phyloP scores from a whole-genome alignment of 164 flowering plant genomes.

The Vitis vinifera region DNA sequence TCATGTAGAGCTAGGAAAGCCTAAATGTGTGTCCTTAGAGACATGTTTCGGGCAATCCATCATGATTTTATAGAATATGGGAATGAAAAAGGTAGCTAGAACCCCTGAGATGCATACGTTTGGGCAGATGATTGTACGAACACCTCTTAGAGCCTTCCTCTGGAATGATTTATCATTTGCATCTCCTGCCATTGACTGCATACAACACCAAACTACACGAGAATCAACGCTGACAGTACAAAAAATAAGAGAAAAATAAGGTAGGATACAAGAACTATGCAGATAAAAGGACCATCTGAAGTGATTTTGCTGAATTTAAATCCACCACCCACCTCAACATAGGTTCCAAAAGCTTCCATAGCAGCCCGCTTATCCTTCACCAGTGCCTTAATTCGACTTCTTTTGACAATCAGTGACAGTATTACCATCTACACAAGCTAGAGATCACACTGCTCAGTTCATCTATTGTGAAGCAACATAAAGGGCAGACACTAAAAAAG shows the following conservation, averaged over 20 bases:
- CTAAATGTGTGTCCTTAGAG: no score
- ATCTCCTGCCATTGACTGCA: conserved; percentile 65
- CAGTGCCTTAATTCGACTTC: conserved; percentile 73
- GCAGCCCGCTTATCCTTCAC: conserved; percentile 86
- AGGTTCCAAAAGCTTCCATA: conserved; percentile 85
- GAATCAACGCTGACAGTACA: conserved; percentile 5
- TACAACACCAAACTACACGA: conserved; percentile 7
- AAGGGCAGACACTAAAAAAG: no score
- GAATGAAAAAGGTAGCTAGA: background rate
- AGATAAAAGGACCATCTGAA: background rate
- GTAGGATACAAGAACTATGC: background rate
- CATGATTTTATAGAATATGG: background rate
- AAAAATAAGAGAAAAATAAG: background rate
- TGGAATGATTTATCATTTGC: conserved; percentile 40
- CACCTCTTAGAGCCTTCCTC: conserved; percentile 76
- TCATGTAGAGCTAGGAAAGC: no score
- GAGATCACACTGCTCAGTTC: conserved; percentile 20
- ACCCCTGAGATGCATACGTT: conserved; percentile 42
- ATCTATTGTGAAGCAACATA: background rate
- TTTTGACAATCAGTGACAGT: conserved; percentile 74
- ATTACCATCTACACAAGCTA: conserved; percentile 77
- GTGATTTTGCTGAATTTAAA: background rate
- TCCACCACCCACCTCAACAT: conserved; percentile 69
- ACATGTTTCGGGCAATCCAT: no score
- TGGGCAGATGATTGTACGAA: conserved; percentile 79